Percentiles rank a stretch among this genome's conserved stretches.
Conservation (phyloP, 2,329 filamentous ascomycete genomes). For the Coniochaeta prunicola region DNA sequence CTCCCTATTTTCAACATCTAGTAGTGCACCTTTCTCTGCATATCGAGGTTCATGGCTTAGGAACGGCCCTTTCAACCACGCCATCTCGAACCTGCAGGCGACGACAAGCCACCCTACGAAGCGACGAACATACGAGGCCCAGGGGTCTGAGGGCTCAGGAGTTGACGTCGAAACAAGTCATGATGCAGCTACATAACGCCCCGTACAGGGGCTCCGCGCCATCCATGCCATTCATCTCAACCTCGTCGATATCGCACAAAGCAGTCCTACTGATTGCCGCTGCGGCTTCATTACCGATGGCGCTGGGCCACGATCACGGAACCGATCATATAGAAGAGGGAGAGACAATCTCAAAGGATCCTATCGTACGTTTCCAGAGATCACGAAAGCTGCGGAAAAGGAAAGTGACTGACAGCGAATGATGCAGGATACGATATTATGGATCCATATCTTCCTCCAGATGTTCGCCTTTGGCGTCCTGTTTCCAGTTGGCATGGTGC, state of each 20-base stretch:
- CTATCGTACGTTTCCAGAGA: conserved; percentile 7
- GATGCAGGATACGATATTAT: conserved; percentile 69
- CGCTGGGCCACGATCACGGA: conserved; percentile 1
- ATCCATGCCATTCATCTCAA: neutral
- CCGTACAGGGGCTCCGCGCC: neutral
- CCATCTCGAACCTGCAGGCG: neutral
- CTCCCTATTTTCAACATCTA: neutral
- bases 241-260: neutral
- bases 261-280: neutral
- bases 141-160: neutral
- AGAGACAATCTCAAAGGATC: neutral
- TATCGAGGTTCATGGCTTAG: neutral
- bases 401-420: conserved; percentile 6
- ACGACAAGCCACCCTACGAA: neutral
- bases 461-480: conserved; percentile 82
- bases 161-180: neutral
- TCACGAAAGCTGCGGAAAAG: neutral
- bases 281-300: neutral
- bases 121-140: neutral
- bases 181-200: neutral
- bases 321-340: neutral
- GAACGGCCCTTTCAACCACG: neutral
- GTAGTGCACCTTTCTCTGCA: neutral
- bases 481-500: conserved; percentile 91
- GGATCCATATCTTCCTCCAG: conserved; percentile 89